Percentiles rank a stretch among this genome's conserved stretches.
These are phyloP conservation scores for Rhizopus sp. DNA, from an alignment of 371 early-diverging fungal species.

Conservation along the genomic window DNA sequence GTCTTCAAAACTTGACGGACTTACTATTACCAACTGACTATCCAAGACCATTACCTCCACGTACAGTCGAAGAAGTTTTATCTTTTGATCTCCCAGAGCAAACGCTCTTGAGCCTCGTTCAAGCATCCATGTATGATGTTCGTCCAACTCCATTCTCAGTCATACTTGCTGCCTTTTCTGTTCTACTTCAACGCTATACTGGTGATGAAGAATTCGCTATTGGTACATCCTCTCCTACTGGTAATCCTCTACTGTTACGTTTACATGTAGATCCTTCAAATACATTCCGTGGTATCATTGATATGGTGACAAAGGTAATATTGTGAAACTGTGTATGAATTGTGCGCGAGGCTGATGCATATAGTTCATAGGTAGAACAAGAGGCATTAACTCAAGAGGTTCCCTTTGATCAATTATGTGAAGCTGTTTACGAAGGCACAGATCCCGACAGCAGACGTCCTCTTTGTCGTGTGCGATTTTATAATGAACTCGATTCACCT, in stretches of 20 bases:
- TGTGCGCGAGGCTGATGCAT: too few relatives aligned
- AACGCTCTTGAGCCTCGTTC: slow-evolving; percentile 74
- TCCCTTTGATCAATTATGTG: slow-evolving; percentile 79
- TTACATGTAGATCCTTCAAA: slow-evolving; percentile 63
- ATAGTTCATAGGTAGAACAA: slow-evolving; percentile 62
- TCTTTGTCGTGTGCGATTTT: slow-evolving; percentile 93
- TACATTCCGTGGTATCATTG: slow-evolving; percentile 75
- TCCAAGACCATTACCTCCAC: slow-evolving; percentile 87
- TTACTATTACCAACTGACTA: slow-evolving; percentile 87
- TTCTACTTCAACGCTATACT: slow-evolving; percentile 88
- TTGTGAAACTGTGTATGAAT: background rate
- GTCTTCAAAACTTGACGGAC: slow-evolving; percentile 72
- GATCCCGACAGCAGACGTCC: slow-evolving; percentile 55
- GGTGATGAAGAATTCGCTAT: slow-evolving; percentile 95
- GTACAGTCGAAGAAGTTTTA: slow-evolving; percentile 84
- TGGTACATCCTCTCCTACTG: slow-evolving; percentile 79
- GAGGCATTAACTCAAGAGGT: slow-evolving; percentile 86
- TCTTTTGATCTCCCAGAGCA: slow-evolving; percentile 67
- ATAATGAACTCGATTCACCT: slow-evolving; percentile 94
- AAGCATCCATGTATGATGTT: slow-evolving; percentile 67
- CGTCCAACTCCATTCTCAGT: slow-evolving; percentile 80
- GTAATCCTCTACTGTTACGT: slow-evolving; percentile 89
- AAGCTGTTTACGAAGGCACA: slow-evolving; percentile 50
- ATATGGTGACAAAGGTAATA: slow-evolving; percentile 69
- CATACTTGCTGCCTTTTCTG: slow-evolving; percentile 87